Evolutionary conservation across 805 yeast genomes (phyloP).

Genomic region (Ogataea zsoltii): DNA sequence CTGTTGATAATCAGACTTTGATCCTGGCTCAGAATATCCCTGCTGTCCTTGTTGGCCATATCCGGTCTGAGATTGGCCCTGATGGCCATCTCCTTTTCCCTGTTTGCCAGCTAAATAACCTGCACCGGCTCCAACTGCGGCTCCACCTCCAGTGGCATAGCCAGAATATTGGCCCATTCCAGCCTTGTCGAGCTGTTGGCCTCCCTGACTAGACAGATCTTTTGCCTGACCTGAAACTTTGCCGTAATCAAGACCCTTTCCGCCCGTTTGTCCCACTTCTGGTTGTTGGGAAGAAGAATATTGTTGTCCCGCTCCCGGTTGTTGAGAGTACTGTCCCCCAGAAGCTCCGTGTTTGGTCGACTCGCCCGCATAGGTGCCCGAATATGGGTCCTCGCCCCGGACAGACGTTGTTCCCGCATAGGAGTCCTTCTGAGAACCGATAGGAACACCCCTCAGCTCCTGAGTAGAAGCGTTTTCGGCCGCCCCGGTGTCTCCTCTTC

Average conservation of each 20-base stretch:
- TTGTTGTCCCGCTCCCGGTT: too few relatives aligned
- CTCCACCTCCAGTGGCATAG: slow-evolving; percentile 15
- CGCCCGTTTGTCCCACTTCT: background rate
- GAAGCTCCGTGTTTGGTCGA: background rate
- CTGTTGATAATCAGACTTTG: too few relatives aligned
- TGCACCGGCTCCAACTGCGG: slow-evolving; percentile 19
- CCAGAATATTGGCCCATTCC: slow-evolving; percentile 15
- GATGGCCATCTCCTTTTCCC: background rate
- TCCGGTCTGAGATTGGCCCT: background rate
- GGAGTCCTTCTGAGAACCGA: background rate
- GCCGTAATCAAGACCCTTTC: slow-evolving; percentile 8
- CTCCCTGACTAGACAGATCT: slow-evolving; percentile 9
- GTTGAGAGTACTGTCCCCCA: background rate
- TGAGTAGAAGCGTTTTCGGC: slow-evolving; percentile 9
- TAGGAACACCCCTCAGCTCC: slow-evolving; percentile 12
- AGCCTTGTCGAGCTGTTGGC: slow-evolving; percentile 12
- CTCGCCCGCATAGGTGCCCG: slow-evolving; percentile 4
- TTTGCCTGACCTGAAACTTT: slow-evolving; percentile 11
- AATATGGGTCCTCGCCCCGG: slow-evolving; percentile 5
- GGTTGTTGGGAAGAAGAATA: too few relatives aligned
- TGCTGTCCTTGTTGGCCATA: too few relatives aligned
- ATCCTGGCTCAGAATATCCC: too few relatives aligned
- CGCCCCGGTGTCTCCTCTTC: slow-evolving; percentile 2
- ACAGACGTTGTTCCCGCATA: background rate
- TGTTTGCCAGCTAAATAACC: slow-evolving; percentile 15